Conservation (phyloP, 1,284 basidiomycete genomes). For the Ceratobasidium theobromae region DNA sequence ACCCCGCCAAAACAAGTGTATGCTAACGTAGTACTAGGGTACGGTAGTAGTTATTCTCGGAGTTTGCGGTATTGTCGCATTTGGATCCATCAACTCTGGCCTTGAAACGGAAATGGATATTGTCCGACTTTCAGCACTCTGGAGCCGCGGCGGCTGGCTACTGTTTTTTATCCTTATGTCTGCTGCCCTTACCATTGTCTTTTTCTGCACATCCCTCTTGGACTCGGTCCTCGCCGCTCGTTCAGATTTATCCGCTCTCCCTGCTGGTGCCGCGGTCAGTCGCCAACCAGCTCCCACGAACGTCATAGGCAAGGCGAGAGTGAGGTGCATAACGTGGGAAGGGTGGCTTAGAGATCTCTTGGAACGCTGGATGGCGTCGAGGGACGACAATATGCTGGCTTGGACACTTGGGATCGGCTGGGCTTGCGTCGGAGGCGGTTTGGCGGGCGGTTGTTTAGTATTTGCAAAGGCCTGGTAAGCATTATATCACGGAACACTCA, state of each 20-base stretch:
- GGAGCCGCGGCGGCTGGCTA: conserved; percentile 84
- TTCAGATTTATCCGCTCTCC: conserved; percentile 56
- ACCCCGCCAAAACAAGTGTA: not conserved
- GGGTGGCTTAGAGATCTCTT: conserved; percentile 59
- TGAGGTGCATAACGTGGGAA: conserved; percentile 53
- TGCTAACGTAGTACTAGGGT: conserved; percentile 51
- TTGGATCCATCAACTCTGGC: conserved; percentile 79
- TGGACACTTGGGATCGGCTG: conserved; percentile 91
- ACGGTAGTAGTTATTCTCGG: conserved; percentile 79
- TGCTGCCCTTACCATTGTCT: conserved; percentile 63
- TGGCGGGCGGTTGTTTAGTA: conserved; percentile 85
- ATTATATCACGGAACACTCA: conserved; percentile 32
- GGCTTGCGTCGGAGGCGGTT: conserved; percentile 85
- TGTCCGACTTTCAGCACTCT: conserved; percentile 71
- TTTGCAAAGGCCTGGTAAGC: conserved; percentile 87
- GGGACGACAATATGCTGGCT: conserved; percentile 78
- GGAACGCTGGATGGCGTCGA: conserved; percentile 73
- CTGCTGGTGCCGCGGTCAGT: conserved; percentile 39
- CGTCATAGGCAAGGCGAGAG: conserved; percentile 38
- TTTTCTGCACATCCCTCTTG: conserved; percentile 63
- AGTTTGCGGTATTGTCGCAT: conserved; percentile 79
- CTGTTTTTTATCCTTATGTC: conserved; percentile 82
- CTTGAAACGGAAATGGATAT: conserved; percentile 69
- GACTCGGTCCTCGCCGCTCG: conserved; percentile 68
- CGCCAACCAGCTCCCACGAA: conserved; percentile 36